phyloP scores from a whole-genome alignment of 306 rosid genomes.

The Citrullus colocynthis region DNA sequence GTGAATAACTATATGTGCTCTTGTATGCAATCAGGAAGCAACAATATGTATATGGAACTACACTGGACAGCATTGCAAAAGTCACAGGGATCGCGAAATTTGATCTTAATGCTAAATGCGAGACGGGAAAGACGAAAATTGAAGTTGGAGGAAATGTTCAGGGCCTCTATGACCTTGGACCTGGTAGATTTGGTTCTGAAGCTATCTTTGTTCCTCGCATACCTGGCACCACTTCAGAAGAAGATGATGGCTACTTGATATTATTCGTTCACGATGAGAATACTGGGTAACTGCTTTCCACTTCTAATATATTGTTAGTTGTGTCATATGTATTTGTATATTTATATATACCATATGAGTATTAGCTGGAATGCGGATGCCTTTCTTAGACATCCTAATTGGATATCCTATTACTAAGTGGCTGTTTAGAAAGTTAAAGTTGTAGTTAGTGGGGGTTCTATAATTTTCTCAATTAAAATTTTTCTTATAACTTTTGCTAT shows the following conservation, averaged over 20 bases:
- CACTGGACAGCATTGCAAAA: slow-evolving; percentile 51
- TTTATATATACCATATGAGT: neutral
- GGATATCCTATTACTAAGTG: neutral
- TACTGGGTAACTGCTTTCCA: slow-evolving; percentile 35
- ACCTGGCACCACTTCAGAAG: slow-evolving; percentile 58
- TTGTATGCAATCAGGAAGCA: slow-evolving; percentile 45
- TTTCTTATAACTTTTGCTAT: neutral
- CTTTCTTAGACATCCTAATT: neutral
- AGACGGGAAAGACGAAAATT: slow-evolving; percentile 40
- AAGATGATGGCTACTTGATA: slow-evolving; percentile 91
- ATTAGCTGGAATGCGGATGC: neutral
- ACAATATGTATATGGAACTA: slow-evolving; percentile 70
- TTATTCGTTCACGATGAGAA: slow-evolving; percentile 77
- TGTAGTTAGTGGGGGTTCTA: neutral
- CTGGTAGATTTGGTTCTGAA: slow-evolving; percentile 70
- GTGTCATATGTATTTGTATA: neutral
- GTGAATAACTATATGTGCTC: neutral
- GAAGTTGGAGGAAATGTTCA: slow-evolving; percentile 79
- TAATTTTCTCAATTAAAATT: neutral
- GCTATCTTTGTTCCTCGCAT: slow-evolving; percentile 68
- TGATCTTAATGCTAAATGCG: slow-evolving; percentile 68
- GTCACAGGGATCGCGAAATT: slow-evolving; percentile 69
- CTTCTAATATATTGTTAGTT: neutral
- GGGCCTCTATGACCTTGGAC: slow-evolving; percentile 78
- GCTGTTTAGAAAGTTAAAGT: neutral